Percentiles rank a stretch among this genome's conserved stretches.
Evolutionary conservation across 2,329 filamentous ascomycete species (phyloP).

Genomic region (Aspergillus spinulosporus): DNA sequence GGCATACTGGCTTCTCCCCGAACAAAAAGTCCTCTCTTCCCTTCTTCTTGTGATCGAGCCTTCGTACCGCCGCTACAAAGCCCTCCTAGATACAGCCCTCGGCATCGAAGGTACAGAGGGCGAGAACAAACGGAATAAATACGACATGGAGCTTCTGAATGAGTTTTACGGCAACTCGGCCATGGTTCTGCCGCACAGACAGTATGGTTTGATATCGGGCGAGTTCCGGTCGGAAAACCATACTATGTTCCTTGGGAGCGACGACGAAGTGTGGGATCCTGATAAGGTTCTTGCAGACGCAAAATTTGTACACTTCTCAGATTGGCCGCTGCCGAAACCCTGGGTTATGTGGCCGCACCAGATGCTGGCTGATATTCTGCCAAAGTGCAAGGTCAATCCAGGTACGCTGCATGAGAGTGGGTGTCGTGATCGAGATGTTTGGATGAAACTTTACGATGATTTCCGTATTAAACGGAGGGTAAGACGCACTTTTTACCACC

Average conservation of each 20-base stretch:
- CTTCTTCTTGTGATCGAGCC: constrained; percentile 65
- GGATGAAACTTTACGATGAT: constrained; percentile 41
- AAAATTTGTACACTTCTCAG: constrained; percentile 69
- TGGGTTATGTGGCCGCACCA: constrained; percentile 52
- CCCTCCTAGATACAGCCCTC: constrained; percentile 30
- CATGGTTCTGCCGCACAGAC: constrained; percentile 63
- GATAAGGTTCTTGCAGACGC: constrained; percentile 58
- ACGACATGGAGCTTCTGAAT: constrained; percentile 70
- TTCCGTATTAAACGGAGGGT: constrained; percentile 38
- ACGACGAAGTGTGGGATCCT: constrained; percentile 60
- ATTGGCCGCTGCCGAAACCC: constrained; percentile 69
- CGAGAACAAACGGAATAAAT: constrained; percentile 32
- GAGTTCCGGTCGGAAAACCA: constrained; percentile 63
- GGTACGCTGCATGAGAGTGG: constrained; percentile 39
- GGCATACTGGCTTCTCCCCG: constrained; percentile 67
- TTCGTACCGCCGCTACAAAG: constrained; percentile 49
- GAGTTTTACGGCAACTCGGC: constrained; percentile 59
- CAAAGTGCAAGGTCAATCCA: constrained; percentile 36
- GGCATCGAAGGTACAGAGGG: constrained; percentile 15
- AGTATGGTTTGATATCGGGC: constrained; percentile 61
- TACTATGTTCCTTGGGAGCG: constrained; percentile 50
- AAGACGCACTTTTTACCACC: constrained; percentile 2
- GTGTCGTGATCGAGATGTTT: constrained; percentile 40
- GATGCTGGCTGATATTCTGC: constrained; percentile 34
- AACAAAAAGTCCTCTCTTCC: constrained; percentile 57